phyloP scores from a whole-genome alignment of 2,329 filamentous ascomycete genomes.

The Fusarium pseudonygamai region DNA sequence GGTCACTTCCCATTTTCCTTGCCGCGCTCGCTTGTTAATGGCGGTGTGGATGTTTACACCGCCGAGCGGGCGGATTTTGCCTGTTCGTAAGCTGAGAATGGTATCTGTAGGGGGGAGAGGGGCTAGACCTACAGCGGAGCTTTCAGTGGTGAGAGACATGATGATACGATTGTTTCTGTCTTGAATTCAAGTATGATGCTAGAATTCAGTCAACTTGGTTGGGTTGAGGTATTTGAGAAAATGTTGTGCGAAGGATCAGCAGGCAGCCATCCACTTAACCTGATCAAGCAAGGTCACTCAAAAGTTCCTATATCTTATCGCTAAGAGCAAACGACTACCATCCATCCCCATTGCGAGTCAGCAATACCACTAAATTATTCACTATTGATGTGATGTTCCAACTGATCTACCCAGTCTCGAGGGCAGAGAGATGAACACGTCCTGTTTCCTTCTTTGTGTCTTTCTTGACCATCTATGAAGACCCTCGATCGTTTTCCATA shows the following conservation, averaged over 20 bases:
- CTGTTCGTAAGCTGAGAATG: slow-evolving; percentile 30
- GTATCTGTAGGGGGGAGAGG: slow-evolving; percentile 23
- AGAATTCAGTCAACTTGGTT: neutral
- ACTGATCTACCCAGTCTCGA: too few relatives aligned
- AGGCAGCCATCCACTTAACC: slow-evolving; percentile 14
- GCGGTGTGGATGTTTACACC: slow-evolving; percentile 29
- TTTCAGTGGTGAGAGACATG: neutral
- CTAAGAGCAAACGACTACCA: neutral
- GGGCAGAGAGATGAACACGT: neutral
- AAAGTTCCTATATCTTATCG: slow-evolving; percentile 6
- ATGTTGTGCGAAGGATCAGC: neutral
- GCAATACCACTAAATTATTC: neutral
- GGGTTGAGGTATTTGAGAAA: neutral
- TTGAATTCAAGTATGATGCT: neutral
- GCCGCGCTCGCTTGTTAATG: slow-evolving; percentile 25
- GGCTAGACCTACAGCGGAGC: slow-evolving; percentile 17
- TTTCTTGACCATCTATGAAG: too few relatives aligned
- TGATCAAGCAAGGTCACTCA: slow-evolving; percentile 5
- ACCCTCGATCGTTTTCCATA: neutral
- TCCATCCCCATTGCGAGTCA: neutral
- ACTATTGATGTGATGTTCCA: neutral
- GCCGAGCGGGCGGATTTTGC: slow-evolving; percentile 24
- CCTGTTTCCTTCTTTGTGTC: neutral
- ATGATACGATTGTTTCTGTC: neutral
- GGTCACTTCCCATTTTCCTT: slow-evolving; percentile 21